Percentiles rank a stretch among this genome's conserved stretches.
phyloP scores from a whole-genome alignment of 768 basidiomycete genomes.

The Kwoniella botswanensis region DNA sequence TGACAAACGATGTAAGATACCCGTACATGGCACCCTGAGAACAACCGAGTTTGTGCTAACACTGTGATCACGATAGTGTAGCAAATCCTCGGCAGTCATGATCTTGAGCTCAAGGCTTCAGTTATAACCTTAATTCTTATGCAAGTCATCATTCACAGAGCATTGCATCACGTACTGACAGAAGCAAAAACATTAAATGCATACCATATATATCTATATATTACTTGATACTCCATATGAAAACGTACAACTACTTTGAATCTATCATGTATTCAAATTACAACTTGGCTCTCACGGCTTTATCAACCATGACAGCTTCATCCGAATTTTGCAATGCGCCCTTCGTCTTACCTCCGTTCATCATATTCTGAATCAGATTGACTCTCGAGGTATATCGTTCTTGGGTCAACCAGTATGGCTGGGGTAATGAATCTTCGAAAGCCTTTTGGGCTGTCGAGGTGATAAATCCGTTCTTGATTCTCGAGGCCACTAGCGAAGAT shows the following conservation, averaged over 20 bases:
- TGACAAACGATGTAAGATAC: too few species aligned
- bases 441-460: constrained; percentile 6
- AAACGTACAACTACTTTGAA: neutral
- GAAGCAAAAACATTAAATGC: neutral
- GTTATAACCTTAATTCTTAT: too few species aligned
- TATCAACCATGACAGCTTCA: constrained; percentile 24
- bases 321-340: constrained; percentile 15
- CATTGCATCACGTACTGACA: too few species aligned
- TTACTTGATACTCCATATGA: neutral
- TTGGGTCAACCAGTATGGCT: constrained; percentile 36
- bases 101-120: too few species aligned
- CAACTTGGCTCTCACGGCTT: constrained; percentile 11
- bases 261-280: neutral
- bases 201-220: neutral
- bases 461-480: constrained; percentile 9
- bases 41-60: too few species aligned
- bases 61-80: too few species aligned
- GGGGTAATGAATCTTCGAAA: constrained; percentile 29
- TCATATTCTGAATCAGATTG: constrained; percentile 33
- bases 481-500: constrained; percentile 18
- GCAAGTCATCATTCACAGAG: too few species aligned
- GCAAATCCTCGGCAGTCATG: too few species aligned
- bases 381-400: constrained; percentile 30
- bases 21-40: too few species aligned
- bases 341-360: constrained; percentile 29